Evolutionary conservation across 2,329 filamentous ascomycete genomes (phyloP), one percentile per base, ranked within the genome.

Genomic region (Cadophora gregata): DNA sequence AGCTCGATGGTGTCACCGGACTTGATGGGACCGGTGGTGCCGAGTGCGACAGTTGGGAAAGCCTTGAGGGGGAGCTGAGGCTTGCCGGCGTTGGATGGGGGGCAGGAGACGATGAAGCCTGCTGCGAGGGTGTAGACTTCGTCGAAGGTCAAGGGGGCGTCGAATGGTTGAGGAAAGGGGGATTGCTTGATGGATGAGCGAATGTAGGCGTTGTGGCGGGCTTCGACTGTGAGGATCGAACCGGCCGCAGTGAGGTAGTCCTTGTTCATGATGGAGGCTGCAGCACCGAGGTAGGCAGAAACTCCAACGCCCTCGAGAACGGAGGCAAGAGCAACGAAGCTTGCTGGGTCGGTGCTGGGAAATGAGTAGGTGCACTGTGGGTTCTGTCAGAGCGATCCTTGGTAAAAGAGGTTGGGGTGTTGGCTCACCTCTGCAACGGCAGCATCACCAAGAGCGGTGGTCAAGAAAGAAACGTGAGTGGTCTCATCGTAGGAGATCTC

Each of bases 101-200:
- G 90, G 6, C 77, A 76, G 3, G 77, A 61, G 9, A 66, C 80
- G 75, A 91, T 88, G 78, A 90, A 90, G 62, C 81, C 79, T 0
- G 86, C 82, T 0, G 88, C 88, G n/a, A 91, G 82, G 1, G 87
- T 88, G 80, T 84, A 89, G 59, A 91, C 87, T 72, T 85, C 79
- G 76, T 88, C 83, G 73, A 85, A 81, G 69, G 78, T 77, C 47
- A 90, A 80, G 0, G 88, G 86, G 24, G 83, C 81, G 69, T 90
- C 88, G 70, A 88, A 89, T 6, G 88, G 78, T 70, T 86, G 81
- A 0, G 88, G 80, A 73, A 87, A 88, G 1, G 88, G 86, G 5
- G 77, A 77, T 71, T 86, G 74, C 59, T 79, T 77, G 27, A 83
- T 77, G 12, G 79, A 78, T 29, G 79, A 76, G 62, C 88, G 86